Percentiles rank a stretch among this genome's conserved stretches.
Evolutionary conservation across 1,284 basidiomycete species (phyloP).

Genomic region (Gymnopus androsaceus): DNA sequence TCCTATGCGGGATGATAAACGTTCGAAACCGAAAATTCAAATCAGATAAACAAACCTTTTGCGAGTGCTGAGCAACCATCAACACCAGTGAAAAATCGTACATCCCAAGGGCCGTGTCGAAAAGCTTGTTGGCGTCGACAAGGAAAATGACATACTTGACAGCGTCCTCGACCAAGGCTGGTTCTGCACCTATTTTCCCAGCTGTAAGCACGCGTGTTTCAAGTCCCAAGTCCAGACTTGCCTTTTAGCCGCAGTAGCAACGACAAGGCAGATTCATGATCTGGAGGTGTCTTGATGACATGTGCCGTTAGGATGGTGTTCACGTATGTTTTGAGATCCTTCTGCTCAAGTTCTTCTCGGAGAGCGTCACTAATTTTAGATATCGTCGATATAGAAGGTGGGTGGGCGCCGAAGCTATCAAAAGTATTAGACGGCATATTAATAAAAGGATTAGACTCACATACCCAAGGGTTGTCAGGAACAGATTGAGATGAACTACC

Average conservation of each 20-base stretch:
- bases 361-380: slow-evolving; percentile 81
- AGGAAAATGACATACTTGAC: slow-evolving; percentile 99
- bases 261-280: slow-evolving; percentile 84
- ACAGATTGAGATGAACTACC: slow-evolving; percentile 92
- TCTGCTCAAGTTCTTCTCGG: slow-evolving; percentile 70
- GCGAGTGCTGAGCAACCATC: slow-evolving; percentile 95
- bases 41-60: slow-evolving; percentile 67
- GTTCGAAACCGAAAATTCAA: too few species aligned
- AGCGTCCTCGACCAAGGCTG: slow-evolving; percentile 87
- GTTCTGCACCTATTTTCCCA: slow-evolving; percentile 58
- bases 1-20: too few species aligned
- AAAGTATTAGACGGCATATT: not conserved
- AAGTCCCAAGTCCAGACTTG: slow-evolving; percentile 28
- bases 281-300: slow-evolving; percentile 89
- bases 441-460: slow-evolving; percentile 31
- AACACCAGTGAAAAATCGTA: slow-evolving; percentile 97
- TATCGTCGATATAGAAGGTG: slow-evolving; percentile 53
- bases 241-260: slow-evolving; percentile 82
- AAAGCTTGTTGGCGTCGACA: slow-evolving; percentile 89
- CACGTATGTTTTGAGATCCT: slow-evolving; percentile 79
- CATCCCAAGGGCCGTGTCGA: slow-evolving; percentile 96
- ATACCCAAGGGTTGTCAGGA: slow-evolving; percentile 84
- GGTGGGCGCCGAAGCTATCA: slow-evolving; percentile 57
- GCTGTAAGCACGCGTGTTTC: not conserved
- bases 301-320: slow-evolving; percentile 92